Conservation (phyloP, 345 rosid genomes). For the Mangifera indica region DNA sequence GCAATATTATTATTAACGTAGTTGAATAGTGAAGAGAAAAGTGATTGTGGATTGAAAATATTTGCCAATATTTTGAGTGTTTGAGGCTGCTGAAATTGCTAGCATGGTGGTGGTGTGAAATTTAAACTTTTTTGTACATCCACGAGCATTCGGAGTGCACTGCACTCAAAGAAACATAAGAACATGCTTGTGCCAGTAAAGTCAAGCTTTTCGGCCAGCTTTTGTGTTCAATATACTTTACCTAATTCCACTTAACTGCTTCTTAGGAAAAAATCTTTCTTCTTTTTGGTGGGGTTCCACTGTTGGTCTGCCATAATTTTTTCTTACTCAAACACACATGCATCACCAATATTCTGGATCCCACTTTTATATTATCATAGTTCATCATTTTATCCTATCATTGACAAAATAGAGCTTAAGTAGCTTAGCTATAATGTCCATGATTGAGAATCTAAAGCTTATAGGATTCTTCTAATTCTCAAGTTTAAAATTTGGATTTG, state of each 20-base stretch:
- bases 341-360: conserved; percentile 30
- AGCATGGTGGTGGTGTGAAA: conserved; percentile 26
- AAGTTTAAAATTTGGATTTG: too few species aligned
- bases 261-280: conserved; percentile 8
- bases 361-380: conserved; percentile 21
- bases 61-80: background rate
- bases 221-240: conserved; percentile 27
- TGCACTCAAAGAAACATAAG: conserved; percentile 78
- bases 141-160: conserved; percentile 57
- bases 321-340: conserved; percentile 16
- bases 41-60: too few species aligned
- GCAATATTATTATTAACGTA: too few species aligned
- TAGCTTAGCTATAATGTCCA: too few species aligned
- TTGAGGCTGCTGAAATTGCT: background rate
- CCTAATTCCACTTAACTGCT: conserved; percentile 36
- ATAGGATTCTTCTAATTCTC: too few species aligned
- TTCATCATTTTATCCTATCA: conserved; percentile 30
- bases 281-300: conserved; percentile 32
- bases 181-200: conserved; percentile 58
- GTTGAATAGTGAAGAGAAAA: background rate
- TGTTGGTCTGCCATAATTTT: conserved; percentile 29
- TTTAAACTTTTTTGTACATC: conserved; percentile 21
- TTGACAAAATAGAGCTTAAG: background rate
- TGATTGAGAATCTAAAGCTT: too few species aligned
- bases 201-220: conserved; percentile 89